Conservation (phyloP, 2,329 filamentous ascomycete species). For the Ascocoryne sarcoides region DNA sequence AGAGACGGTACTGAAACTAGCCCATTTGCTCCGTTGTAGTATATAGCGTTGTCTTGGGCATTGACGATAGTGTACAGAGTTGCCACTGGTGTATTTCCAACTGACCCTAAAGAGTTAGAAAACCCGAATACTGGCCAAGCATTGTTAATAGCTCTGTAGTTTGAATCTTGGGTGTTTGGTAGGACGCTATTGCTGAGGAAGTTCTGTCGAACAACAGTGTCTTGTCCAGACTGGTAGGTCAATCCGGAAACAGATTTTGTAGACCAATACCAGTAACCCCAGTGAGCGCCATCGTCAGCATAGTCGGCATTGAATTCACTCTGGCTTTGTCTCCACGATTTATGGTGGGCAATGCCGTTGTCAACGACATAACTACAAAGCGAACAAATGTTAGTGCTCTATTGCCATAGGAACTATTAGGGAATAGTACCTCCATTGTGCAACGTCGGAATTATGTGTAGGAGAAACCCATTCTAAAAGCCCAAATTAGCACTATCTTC, state of each 20-base stretch:
- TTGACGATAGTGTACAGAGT: conserved; percentile 23
- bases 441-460: conserved; percentile 45
- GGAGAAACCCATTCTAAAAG: conserved; percentile 57
- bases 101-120: conserved; percentile 21
- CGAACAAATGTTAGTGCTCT: conserved; percentile 40
- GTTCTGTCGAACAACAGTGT: conserved; percentile 51
- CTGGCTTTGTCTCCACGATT: conserved; percentile 18
- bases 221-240: conserved; percentile 61
- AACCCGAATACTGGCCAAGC: conserved; percentile 78
- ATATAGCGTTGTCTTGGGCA: conserved; percentile 22
- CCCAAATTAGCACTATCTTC: neutral
- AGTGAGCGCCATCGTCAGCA: conserved; percentile 50
- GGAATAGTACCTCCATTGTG: conserved; percentile 53
- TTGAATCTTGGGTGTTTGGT: conserved; percentile 52
- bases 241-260: conserved; percentile 48
- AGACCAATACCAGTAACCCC: conserved; percentile 73
- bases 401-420: conserved; percentile 49
- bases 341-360: conserved; percentile 20
- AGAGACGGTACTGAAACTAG: conserved; percentile 60
- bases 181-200: conserved; percentile 59
- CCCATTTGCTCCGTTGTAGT: conserved; percentile 32
- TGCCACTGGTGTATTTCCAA: conserved; percentile 13
- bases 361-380: conserved; percentile 15
- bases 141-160: conserved; percentile 59
- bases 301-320: conserved; percentile 26